These are phyloP conservation scores for Cadophora sp. DNA, from an alignment of 2,329 filamentous ascomycete genomes.

Conservation along the genomic window DNA sequence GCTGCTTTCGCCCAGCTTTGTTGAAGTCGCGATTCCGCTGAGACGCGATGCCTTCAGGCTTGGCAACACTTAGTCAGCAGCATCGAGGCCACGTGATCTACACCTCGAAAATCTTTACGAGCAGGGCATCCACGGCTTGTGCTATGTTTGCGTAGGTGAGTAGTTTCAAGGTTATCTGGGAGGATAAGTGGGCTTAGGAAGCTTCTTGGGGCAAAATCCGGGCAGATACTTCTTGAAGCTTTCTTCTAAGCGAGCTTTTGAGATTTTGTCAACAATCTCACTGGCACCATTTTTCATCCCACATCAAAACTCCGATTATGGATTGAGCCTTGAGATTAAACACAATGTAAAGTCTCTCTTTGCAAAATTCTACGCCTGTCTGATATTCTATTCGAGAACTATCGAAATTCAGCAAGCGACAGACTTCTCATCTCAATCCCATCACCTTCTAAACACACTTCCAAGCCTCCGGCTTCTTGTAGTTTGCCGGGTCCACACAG, in stretches of 20 bases:
- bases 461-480: constrained; percentile 29
- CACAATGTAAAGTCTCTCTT: no score
- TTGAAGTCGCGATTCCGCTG: background rate
- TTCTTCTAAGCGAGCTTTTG: background rate
- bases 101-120: background rate
- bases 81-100: background rate
- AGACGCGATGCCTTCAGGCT: background rate
- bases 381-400: background rate
- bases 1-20: background rate
- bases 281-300: no score
- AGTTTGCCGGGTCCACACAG: constrained; percentile 27
- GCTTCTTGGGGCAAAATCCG: background rate
- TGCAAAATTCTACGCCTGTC: no score
- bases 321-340: no score
- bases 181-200: background rate
- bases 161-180: background rate
- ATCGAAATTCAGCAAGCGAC: background rate
- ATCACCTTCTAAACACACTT: constrained; percentile 25
- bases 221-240: background rate
- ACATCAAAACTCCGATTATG: no score
- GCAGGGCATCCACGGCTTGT: background rate
- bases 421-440: no score
- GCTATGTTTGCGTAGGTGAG: background rate
- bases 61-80: background rate
- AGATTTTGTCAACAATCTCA: no score